Evolutionary conservation across 768 basidiomycete genomes (phyloP), one percentile per base, ranked within the genome.

Genomic region (Polyporus arcularius): DNA sequence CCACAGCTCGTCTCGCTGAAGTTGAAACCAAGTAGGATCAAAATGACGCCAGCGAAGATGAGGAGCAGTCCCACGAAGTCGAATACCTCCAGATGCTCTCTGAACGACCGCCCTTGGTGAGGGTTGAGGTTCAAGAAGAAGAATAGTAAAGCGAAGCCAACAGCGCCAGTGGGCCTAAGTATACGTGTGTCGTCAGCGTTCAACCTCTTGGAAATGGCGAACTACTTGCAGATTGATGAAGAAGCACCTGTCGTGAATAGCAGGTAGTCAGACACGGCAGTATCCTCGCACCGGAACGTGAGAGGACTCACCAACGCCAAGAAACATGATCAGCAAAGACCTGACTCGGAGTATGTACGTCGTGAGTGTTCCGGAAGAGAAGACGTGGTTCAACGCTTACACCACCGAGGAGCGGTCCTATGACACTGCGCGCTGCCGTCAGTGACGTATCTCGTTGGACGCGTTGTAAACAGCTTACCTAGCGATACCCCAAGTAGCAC

Each of bases 401-500:
- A 59, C 92, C 93, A 58, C 93, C 93, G 14, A 95, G 73, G 12
- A 97, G 78, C 2, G 94, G 94, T 0, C 93, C 90, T 12, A 89
- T 64, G n/a, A 90, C 85, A 61, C 87, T 85, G 14, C 50, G 53
- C 30, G 26, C 3, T 31, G 15, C 39, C 28, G 55, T 55, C 12
- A 49, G 62, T 12, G n/a, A 6, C 11, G 42, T 11, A 2, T 26
- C 4, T 5, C 40, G 15, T 12, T 16, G 15, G 26, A 41, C 49
- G 15, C 12, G 21, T 7, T 51, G 16, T 15, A 16, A 43, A 12
- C 45, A n/a, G 60, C 63, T 45, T 50, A 79, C 79, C 82, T 80
- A 0, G 84, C 82, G 54, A 82, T 81, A 4, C 92, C 93, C 87
- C 89, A 94, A 0, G 90, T 89, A 0, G 90, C 87, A n/a, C 84